phyloP scores from a whole-genome alignment of 2,329 filamentous ascomycete genomes.

The Aureobasidium sp. region DNA sequence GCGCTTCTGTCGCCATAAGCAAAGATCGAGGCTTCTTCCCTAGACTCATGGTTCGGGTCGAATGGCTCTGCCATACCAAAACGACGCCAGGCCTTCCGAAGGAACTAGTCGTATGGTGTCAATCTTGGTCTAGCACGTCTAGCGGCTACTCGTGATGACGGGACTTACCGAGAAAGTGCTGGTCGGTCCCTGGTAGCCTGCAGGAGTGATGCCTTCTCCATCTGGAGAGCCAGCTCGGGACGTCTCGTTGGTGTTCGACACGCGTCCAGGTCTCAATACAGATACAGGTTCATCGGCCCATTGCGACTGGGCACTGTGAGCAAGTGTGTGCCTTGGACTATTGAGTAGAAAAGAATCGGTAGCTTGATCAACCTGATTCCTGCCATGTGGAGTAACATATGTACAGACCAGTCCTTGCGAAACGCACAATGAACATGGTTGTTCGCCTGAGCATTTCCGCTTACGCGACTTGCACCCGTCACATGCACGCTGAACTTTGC shows the following conservation, averaged over 20 bases:
- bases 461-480: not conserved
- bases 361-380: not conserved
- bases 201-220: not conserved
- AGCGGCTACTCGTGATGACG: no score
- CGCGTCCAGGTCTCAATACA: not conserved
- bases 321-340: not conserved
- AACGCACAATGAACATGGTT: not conserved
- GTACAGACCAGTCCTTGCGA: not conserved
- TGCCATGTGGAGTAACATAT: not conserved
- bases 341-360: not conserved
- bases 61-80: not conserved
- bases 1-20: slow-evolving; percentile 8
- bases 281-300: not conserved
- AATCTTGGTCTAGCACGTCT: not conserved
- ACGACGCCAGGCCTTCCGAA: not conserved
- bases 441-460: not conserved
- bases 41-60: not conserved
- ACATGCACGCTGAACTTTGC: not conserved
- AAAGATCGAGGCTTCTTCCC: slow-evolving; percentile 6
- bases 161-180: not conserved
- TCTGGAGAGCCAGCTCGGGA: not conserved
- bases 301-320: not conserved
- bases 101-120: not conserved
- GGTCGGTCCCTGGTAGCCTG: not conserved
- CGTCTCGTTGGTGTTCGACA: not conserved